phyloP scores from a whole-genome alignment of 352 stramenopile genomes.

The Phytophthora meadii region DNA sequence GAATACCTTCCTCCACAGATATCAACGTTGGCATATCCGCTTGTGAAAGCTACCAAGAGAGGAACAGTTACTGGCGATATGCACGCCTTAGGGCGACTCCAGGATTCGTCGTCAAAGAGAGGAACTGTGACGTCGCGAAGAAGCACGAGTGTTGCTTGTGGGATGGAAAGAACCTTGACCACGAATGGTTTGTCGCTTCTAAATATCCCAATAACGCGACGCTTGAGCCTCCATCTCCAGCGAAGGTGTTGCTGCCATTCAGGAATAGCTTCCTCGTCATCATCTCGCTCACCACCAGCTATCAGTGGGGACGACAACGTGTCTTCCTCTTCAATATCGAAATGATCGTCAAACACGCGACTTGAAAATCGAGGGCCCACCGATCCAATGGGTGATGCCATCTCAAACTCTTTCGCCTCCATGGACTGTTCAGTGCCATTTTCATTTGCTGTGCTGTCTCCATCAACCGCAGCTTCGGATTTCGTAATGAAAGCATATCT shows the following conservation, averaged over 20 bases:
- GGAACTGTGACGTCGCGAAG: conserved; percentile 75
- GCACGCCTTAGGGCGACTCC: conserved; percentile 85
- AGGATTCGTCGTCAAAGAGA: conserved; percentile 70
- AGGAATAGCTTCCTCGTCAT: conserved; percentile 47
- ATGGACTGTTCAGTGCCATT: conserved; percentile 2
- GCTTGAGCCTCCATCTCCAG: conserved; percentile 73
- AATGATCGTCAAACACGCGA: conserved; percentile 72
- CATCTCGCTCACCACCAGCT: conserved; percentile 47
- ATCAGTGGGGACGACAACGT: conserved; percentile 71
- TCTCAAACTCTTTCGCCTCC: conserved; percentile 21
- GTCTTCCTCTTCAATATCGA: conserved; percentile 55
- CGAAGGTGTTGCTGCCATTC: conserved; percentile 79
- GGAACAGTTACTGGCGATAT: conserved; percentile 86
- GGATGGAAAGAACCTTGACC: conserved; percentile 60
- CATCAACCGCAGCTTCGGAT: conserved; percentile 21
- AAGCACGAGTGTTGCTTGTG: conserved; percentile 57
- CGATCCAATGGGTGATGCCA: conserved; percentile 29
- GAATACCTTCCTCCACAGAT: conserved; percentile 25
- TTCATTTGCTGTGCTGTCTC: conserved; percentile 16
- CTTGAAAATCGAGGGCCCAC: conserved; percentile 43
- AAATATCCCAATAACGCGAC: conserved; percentile 53
- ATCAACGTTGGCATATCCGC: conserved; percentile 40
- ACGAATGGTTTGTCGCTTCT: conserved; percentile 48
- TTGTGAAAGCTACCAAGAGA: conserved; percentile 84
- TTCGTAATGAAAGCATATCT: conserved; percentile 60